phyloP scores from a whole-genome alignment of 2,329 filamentous ascomycete genomes.

The Paecilomyces sp. region DNA sequence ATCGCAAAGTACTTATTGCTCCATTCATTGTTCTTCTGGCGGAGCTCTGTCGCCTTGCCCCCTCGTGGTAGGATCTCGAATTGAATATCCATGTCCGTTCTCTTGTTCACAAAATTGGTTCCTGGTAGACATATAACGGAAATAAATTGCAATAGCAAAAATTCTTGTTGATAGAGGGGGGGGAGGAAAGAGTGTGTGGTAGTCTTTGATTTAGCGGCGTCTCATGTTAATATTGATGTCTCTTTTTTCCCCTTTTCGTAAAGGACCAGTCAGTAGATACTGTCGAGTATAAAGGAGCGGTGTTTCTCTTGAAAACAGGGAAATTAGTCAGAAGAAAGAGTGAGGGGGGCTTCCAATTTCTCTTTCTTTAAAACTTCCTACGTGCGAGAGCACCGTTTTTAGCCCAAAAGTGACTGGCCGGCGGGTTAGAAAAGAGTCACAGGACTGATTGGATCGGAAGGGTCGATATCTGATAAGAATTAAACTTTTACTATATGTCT shows the following conservation, averaged over 20 bases:
- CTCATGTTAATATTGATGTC: neutral
- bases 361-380: neutral
- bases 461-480: neutral
- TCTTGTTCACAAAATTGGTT: neutral
- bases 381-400: neutral
- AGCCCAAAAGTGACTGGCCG: neutral
- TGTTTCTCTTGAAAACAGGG: neutral
- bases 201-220: neutral
- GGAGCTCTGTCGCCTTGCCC: neutral
- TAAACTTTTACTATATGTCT: neutral
- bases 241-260: neutral
- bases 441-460: neutral
- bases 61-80: neutral
- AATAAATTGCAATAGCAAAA: neutral
- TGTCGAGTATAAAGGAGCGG: neutral
- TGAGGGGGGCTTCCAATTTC: neutral
- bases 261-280: neutral
- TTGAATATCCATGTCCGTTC: neutral
- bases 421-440: neutral
- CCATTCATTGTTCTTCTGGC: conserved; percentile 8
- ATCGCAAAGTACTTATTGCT: conserved; percentile 11
- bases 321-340: neutral
- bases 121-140: neutral
- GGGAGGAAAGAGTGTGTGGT: too few species aligned
- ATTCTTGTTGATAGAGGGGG: too few species aligned